Evolutionary conservation across 1,284 basidiomycete species (phyloP), one percentile per base, ranked within the genome.

Genomic region (Microbotryum violaceum): DNA sequence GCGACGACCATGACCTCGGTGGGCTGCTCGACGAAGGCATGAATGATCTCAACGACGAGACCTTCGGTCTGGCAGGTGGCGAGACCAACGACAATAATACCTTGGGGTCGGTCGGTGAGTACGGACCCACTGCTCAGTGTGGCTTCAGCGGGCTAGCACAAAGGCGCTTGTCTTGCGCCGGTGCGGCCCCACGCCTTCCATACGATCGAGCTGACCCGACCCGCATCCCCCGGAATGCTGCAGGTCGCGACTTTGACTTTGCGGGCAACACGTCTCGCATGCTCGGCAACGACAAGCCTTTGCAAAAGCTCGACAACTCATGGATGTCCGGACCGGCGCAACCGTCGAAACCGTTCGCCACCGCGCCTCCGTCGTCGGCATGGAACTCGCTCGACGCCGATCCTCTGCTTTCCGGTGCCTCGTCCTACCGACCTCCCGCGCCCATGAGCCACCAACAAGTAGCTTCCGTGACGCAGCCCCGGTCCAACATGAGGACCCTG

Each of bases 181-280:
- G 31, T 31, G 31, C 31, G 31, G 31, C 31, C 31, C 31, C 31
- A 55, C 7, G 25, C 14, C 42, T 16, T 48, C 16, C 25, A 12
- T 14, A 10, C 20, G n/a, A 52, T 21, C 55, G 23, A 9, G 21
- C 42, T 25, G 29, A 42, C 21, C 5, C 12, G 1, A 46, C 20
- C 21, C 10, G 31, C 18, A 29, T 20, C 31, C 25, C 25, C 44
- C 29, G 4, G 29, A 16, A 29, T 56, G 56, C 37, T 6, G 14
- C 73, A 93, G 91, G 86, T 74, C 89, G 86, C 74, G 91, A 97
- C 77, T 97, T 97, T 74, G 89, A 96, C 78, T 97, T 96, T 77
- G 80, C 78, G 27, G 74, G 73, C 45, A 68, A 71, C 48, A 72
- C 74, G 33, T 63, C 70, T 33, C 68, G 74, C 65, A 70, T 75